phyloP scores from a whole-genome alignment of 352 stramenopile genomes.

The Phytophthora pluvialis region DNA sequence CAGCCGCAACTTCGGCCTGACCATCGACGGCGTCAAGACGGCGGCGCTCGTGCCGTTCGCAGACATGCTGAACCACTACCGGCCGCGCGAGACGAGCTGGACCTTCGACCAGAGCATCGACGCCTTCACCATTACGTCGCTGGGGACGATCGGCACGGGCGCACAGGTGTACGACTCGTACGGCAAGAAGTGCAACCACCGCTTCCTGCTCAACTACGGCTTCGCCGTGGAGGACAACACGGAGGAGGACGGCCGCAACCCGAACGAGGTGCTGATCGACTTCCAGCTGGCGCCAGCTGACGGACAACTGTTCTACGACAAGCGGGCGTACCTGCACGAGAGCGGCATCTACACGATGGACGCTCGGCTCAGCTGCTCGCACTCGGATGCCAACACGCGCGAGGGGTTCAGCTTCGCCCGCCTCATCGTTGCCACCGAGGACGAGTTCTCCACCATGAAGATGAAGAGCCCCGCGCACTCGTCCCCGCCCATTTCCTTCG shows the following conservation, averaged over 20 bases:
- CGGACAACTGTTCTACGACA: conserved; percentile 86
- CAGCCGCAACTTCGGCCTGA: conserved; percentile 98
- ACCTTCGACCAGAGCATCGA: conserved; percentile 87
- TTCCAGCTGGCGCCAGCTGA: conserved; percentile 70
- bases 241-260: conserved; percentile 97
- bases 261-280: conserved; percentile 96
- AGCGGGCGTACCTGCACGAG: conserved; percentile 84
- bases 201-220: conserved; percentile 99
- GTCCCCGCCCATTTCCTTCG: conserved; percentile 83
- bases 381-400: conserved; percentile 86
- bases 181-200: conserved; percentile 99
- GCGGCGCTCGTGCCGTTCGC: conserved; percentile 98
- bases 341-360: conserved; percentile 90
- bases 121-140: conserved; percentile 91
- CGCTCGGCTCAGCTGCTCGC: conserved; percentile 82
- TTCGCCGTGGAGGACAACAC: conserved; percentile 99
- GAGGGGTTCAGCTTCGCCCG: conserved; percentile 88
- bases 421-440: conserved; percentile 82
- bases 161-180: conserved; percentile 99
- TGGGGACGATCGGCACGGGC: conserved; percentile 76
- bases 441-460: conserved; percentile 88
- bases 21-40: conserved; percentile 97
- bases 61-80: conserved; percentile 99
- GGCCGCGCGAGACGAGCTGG: conserved; percentile 97
- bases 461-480: conserved; percentile 78